These are phyloP conservation scores for Cyclaneusma minus DNA, from an alignment of 2,329 filamentous ascomycete genomes.

Conservation along the genomic window DNA sequence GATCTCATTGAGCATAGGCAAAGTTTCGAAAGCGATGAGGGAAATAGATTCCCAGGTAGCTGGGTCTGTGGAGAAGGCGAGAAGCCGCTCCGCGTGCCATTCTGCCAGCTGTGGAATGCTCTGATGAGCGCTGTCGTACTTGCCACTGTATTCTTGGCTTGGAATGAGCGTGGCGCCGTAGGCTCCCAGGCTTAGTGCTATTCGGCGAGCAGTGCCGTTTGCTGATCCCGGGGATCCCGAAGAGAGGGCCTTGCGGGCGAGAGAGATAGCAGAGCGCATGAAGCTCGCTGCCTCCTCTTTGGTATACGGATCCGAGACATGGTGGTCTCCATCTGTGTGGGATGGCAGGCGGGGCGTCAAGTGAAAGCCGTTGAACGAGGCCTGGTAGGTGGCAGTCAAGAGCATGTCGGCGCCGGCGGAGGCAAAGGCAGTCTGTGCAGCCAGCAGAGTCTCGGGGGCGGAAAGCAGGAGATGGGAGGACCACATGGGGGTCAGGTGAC, in stretches of 20 bases:
- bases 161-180: constrained; percentile 54
- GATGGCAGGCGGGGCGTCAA: too few species aligned
- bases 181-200: constrained; percentile 47
- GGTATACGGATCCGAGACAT: neutral
- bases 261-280: constrained; percentile 21
- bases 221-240: constrained; percentile 13
- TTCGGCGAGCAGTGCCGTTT: constrained; percentile 18
- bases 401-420: constrained; percentile 43
- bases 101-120: constrained; percentile 26
- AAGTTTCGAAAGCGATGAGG: constrained; percentile 49
- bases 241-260: constrained; percentile 20
- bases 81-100: constrained; percentile 43
- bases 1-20: constrained; percentile 48
- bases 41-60: constrained; percentile 21
- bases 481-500: constrained; percentile 42
- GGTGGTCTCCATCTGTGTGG: constrained; percentile 1
- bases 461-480: constrained; percentile 49
- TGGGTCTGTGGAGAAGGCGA: constrained; percentile 28
- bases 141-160: constrained; percentile 47
- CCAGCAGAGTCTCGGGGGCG: constrained; percentile 31
- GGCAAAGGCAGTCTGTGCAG: constrained; percentile 40
- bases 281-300: constrained; percentile 29
- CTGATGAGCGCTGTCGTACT: constrained; percentile 35
- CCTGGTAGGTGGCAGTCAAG: constrained; percentile 53
- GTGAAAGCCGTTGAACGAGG: constrained; percentile 38